Conservation (phyloP, 345 rosid species). For the Aethionema arabicum region DNA sequence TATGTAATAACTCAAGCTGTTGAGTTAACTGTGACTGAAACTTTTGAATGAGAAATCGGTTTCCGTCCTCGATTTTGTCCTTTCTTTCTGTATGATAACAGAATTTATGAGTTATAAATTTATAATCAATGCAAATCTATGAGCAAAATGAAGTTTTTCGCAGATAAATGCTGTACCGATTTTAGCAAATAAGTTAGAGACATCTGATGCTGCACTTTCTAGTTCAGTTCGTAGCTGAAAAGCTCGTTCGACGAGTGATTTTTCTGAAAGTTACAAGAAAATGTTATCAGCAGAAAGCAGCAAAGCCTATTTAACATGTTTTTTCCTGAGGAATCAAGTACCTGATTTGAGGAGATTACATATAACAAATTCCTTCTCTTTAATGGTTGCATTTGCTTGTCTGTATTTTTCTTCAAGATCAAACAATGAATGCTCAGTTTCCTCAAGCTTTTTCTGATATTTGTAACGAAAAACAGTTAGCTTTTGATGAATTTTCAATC, state of each 20-base stretch:
- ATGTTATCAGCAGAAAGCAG: constrained; percentile 6
- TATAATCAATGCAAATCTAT: constrained; percentile 7
- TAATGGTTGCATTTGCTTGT: constrained; percentile 89
- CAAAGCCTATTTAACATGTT: not conserved
- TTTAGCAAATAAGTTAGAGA: constrained; percentile 81
- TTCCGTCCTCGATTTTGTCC: constrained; percentile 90
- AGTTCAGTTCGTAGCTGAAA: constrained; percentile 81
- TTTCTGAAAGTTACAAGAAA: constrained; percentile 49
- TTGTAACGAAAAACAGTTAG: constrained; percentile 27
- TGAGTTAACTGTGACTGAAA: constrained; percentile 83
- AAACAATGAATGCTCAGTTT: constrained; percentile 71
- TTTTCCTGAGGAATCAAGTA: constrained; percentile 30
- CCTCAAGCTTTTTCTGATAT: constrained; percentile 81
- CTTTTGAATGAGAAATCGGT: constrained; percentile 63
- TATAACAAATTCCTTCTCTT: constrained; percentile 89
- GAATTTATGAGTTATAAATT: not conserved
- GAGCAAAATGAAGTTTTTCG: constrained; percentile 12
- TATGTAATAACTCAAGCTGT: constrained; percentile 85
- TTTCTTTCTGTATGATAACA: constrained; percentile 68
- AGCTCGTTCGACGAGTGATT: constrained; percentile 78
- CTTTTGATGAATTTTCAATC: constrained; percentile 18
- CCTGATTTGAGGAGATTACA: constrained; percentile 85
- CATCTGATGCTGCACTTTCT: constrained; percentile 85
- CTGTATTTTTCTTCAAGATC: constrained; percentile 94
- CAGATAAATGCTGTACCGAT: constrained; percentile 51